Evolutionary conservation across 2,329 filamentous ascomycete species (phyloP), one percentile per base, ranked within the genome.

Genomic region (Trichoderma sp.): DNA sequence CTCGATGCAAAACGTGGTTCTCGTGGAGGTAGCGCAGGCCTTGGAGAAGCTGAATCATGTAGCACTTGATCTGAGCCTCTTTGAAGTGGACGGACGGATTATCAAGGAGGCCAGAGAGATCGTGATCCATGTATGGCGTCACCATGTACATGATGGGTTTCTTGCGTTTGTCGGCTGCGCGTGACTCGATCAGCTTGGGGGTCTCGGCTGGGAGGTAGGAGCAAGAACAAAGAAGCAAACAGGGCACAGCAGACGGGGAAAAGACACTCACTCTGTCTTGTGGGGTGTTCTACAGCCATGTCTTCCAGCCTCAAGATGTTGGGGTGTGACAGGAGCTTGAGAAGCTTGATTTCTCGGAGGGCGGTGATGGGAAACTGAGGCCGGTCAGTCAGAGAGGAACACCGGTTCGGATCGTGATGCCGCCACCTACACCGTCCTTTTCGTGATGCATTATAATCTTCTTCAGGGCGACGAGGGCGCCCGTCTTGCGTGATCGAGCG

Each of bases 381-480:
- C n/a, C 28, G 17, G 30, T 67, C 65, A 62, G 68, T 39, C 9
- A 54, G 15, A 69, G 71, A 68, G 72, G 63, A 17, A 52, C 24
- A 48, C 43, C 34, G 54, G 17, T 28, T 26, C 30, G 50, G 48
- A 26, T 54, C 60, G 30, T 28, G 48, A 3, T 51, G 64, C 55
- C 63, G 50, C 54, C 45, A 79, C 88, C 72, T 78, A 91, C 89
- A 57, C 95, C 95, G 78, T 99, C 95, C 77, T 97, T 98, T 81
- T 99, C 95, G 77, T 98, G 96, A 77, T 98, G 95, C 91, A 98
- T 97, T 70, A 99, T 87, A 70, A 99, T 99, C 84, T 98, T 98
- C 82, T 99, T 99, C 73, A 99, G 78, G 4, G 95, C 95, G 67
- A 97, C 90, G 52, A 94, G 78, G 26, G 86, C 83, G 62, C 91